A percentile compares a stretch with the other conserved stretches of the same genome.
Evolutionary conservation across 208 protist species (phyloP).

Genomic region (Naegleria gruberi): DNA sequence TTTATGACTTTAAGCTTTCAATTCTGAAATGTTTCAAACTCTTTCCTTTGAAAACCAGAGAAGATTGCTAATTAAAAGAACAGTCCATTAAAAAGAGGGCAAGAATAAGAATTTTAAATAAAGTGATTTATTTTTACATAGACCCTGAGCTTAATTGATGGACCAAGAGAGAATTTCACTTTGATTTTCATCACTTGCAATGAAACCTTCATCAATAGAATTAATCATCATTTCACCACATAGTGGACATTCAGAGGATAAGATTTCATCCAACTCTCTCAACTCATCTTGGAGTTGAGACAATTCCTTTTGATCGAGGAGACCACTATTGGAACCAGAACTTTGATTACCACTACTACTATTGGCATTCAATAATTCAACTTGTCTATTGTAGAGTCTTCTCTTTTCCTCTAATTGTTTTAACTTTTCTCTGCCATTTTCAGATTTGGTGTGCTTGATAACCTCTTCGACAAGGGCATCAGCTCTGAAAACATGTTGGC

Average conservation of each 20-base stretch:
- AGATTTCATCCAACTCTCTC: constrained; percentile 48
- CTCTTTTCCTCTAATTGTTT: not conserved
- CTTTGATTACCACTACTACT: not conserved
- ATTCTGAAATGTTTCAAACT: no score
- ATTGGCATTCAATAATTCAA: constrained; percentile 25
- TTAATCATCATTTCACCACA: constrained; percentile 53
- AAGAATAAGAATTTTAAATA: no score
- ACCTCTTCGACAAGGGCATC: constrained; percentile 42
- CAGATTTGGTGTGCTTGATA: not conserved
- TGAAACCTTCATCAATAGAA: constrained; percentile 46
- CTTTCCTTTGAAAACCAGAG: no score
- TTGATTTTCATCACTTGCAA: constrained; percentile 3
- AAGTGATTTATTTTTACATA: no score
- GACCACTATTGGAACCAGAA: not conserved
- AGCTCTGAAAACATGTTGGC: constrained; percentile 66
- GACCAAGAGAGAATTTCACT: not conserved
- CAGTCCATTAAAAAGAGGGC: no score
- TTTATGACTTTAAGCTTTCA: no score
- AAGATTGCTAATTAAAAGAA: no score
- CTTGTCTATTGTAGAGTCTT: not conserved
- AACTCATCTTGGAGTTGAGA: not conserved
- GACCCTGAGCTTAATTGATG: no score
- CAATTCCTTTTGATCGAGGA: not conserved
- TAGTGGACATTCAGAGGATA: constrained; percentile 49
- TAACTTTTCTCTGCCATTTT: not conserved